These are phyloP conservation scores for Salvia rosmarinus DNA, from an alignment of 257 asterid species.

Conservation along the genomic window DNA sequence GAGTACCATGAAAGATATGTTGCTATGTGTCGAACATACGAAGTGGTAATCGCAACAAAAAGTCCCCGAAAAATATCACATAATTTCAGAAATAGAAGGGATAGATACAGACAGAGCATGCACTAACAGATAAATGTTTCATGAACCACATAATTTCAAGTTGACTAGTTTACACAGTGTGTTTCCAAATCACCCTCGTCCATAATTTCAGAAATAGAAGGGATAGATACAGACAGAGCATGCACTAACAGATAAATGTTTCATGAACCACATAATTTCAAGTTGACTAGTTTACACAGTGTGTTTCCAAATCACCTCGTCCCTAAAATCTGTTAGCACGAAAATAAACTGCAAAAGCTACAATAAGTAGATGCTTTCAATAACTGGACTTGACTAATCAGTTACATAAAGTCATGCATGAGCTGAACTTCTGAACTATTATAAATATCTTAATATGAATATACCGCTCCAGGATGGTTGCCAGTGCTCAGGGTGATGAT, in stretches of 20 bases:
- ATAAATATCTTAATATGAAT: conserved; percentile 25
- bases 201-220: no score
- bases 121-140: background rate
- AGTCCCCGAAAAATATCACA: background rate
- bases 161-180: background rate
- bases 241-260: background rate
- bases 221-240: no score
- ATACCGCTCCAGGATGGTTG: conserved; percentile 99
- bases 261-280: conserved; percentile 17
- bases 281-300: background rate
- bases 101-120: no score
- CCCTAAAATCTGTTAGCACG: background rate
- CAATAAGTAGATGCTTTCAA: background rate
- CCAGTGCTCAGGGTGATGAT: conserved; percentile 99
- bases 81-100: no score
- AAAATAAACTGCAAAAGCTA: conserved; percentile 16
- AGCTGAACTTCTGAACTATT: background rate
- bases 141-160: conserved; percentile 14
- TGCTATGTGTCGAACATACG: background rate
- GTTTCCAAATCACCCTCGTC: background rate
- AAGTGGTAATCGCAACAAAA: background rate
- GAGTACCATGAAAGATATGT: background rate
- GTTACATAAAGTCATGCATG: background rate
- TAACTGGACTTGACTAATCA: background rate
- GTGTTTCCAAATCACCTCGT: background rate